Base-by-base conservation (phyloP, 2,329 filamentous ascomycete genomes). In the Colletotrichum melonis region DNA sequence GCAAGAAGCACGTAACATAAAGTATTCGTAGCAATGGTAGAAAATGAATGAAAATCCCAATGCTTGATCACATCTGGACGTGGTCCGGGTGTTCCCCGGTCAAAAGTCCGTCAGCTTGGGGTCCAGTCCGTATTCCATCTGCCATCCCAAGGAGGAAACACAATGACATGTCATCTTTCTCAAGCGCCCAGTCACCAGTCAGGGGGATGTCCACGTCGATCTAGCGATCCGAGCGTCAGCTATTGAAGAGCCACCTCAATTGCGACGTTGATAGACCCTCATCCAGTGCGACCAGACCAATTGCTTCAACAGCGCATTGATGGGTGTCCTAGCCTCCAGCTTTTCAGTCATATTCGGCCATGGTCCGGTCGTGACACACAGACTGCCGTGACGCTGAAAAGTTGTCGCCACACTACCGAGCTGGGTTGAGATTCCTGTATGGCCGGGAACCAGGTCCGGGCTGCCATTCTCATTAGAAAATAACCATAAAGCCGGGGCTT, bases 181-280 rank as follows among this genome's bases (percentile, higher is more conserved):
- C 46, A 35, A 11, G 62, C 42, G n/a, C 5, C 32, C 35, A 60
- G 32, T 19, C 4, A 14, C 12, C 12, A 8, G 57, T 11, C 42
- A 32, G 38, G 49, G 49, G 52, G 49, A 42, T 16, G 16, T 56
- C 7, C 6, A 42, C 38, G 63, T 35, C 66, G 65, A 71, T 67
- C 56, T 14, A 54, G 56, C 42, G 64, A 58, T 38, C 57, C 52
- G 42, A 58, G 65, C 52, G 58, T 69, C 30, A 52, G 19, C 26
- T 9, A 49, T 42, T 1, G n/a, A 26, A 26, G 46, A 26, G 16
- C 62, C 46, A 38, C 28, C 11, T 3, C n/a, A 19, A 4, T 5
- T 54, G 28, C 46, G n/a, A 63, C 60, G 19, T 30, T 22, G 14
- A 5, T n/a, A 35, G n/a, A 7, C 22, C 60, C 28, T 8, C 11